phyloP scores from a whole-genome alignment of 228 moss, liverwort and hornwort genomes.

The Sphagnum fallax region DNA sequence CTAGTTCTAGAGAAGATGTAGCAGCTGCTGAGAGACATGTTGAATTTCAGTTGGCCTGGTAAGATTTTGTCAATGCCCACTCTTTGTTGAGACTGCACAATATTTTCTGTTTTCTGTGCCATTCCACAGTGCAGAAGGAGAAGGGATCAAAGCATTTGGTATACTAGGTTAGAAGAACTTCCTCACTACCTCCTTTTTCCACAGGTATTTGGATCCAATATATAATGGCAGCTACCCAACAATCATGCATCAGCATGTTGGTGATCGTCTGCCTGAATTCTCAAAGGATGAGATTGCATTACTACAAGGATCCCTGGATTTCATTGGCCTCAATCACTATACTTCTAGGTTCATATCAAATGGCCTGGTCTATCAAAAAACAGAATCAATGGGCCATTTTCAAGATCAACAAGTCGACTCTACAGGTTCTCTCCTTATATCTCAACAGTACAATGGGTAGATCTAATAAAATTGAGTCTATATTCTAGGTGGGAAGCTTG shows the following conservation, averaged over 20 bases:
- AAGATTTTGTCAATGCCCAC: background rate
- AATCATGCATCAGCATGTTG: conserved; percentile 61
- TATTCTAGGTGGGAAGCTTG: no score
- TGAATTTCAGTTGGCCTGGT: conserved; percentile 90
- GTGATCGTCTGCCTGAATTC: conserved; percentile 66
- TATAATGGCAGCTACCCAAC: conserved; percentile 81
- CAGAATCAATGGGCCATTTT: conserved; percentile 32
- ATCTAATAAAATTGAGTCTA: no score
- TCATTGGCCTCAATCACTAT: conserved; percentile 93
- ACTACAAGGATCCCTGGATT: conserved; percentile 69
- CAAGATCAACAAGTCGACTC: conserved; percentile 55
- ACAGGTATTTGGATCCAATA: conserved; percentile 88
- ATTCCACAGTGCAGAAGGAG: background rate
- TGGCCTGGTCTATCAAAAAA: conserved; percentile 33
- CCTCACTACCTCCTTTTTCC: background rate
- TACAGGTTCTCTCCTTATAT: conserved; percentile 20
- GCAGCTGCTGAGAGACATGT: conserved; percentile 61
- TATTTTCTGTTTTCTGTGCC: background rate
- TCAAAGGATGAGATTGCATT: conserved; percentile 37
- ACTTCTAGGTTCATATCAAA: conserved; percentile 52
- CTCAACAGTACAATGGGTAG: no score
- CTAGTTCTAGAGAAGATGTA: conserved; percentile 39
- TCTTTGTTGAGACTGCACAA: background rate
- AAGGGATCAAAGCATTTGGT: background rate
- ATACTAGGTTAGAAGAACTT: background rate